These are phyloP conservation scores for Daldinia bambusicola DNA, from an alignment of 495 filamentous ascomycete genomes.

Conservation along the genomic window DNA sequence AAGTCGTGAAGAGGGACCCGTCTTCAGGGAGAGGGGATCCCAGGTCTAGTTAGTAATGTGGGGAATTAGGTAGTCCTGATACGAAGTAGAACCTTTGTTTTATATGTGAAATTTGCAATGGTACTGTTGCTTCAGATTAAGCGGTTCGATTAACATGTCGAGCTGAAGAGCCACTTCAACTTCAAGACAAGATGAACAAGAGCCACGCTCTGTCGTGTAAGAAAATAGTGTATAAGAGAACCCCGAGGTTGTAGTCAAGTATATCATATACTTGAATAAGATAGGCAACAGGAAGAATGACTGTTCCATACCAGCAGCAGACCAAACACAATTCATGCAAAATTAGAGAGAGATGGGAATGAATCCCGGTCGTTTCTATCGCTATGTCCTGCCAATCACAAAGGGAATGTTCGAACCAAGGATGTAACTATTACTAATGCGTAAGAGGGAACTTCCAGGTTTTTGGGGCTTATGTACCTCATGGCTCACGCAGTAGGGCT, in stretches of 20 bases:
- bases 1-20: slow-evolving; percentile 14
- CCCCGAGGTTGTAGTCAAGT: neutral
- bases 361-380: neutral
- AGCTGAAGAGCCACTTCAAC: slow-evolving; percentile 14
- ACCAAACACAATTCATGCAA: neutral
- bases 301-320: neutral
- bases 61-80: slow-evolving; percentile 22
- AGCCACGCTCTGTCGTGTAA: slow-evolving; percentile 9
- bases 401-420: neutral
- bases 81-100: slow-evolving; percentile 15
- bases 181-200: slow-evolving; percentile 5
- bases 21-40: slow-evolving; percentile 13
- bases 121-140: neutral
- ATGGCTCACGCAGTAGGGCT: neutral
- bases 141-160: slow-evolving; percentile 17
- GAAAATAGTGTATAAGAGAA: slow-evolving; percentile 4
- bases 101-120: slow-evolving; percentile 17
- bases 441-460: neutral
- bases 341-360: slow-evolving; percentile 1
- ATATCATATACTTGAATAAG: neutral
- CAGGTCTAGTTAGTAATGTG: slow-evolving; percentile 30
- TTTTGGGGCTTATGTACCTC: neutral
- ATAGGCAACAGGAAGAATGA: slow-evolving; percentile 20
- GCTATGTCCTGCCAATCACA: neutral
- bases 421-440: slow-evolving; percentile 6